phyloP scores from a whole-genome alignment of 164 flowering plant genomes.

The Echeveria elegans region DNA sequence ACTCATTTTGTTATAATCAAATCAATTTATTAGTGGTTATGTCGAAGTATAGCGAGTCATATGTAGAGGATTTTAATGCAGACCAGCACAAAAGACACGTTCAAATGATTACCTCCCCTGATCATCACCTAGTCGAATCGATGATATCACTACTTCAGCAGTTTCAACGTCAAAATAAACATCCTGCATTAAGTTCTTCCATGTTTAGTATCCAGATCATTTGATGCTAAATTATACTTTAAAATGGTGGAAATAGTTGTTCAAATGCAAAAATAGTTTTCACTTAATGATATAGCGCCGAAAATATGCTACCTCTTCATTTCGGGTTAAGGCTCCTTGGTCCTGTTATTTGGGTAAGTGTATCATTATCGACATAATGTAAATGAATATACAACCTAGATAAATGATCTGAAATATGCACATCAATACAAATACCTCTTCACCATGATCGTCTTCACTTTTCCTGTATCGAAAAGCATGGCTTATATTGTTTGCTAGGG shows the following conservation, averaged over 20 bases:
- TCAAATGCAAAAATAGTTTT: background rate
- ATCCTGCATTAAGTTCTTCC: conserved; percentile 44
- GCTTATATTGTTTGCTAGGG: conserved; percentile 75
- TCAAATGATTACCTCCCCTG: conserved; percentile 69
- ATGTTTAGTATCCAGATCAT: background rate
- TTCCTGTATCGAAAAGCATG: conserved; percentile 73
- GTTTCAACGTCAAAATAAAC: conserved; percentile 94
- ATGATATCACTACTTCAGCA: conserved; percentile 95
- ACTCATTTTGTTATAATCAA: background rate
- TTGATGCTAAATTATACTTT: background rate
- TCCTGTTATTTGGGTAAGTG: conserved; percentile 35
- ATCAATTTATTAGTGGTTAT: background rate
- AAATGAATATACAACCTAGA: background rate
- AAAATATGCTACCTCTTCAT: conserved; percentile 62
- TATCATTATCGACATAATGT: background rate
- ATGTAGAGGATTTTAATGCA: background rate
- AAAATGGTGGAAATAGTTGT: background rate
- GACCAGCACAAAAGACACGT: background rate
- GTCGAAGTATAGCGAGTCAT: background rate
- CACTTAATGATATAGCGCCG: background rate
- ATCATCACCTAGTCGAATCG: conserved; percentile 88
- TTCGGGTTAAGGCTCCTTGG: conserved; percentile 62
- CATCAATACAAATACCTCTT: conserved; percentile 42
- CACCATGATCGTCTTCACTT: conserved; percentile 65
- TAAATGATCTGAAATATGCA: background rate